Evolutionary conservation across 106 monocot species (phyloP).

Genomic region (Dactylorhiza incarnata): DNA sequence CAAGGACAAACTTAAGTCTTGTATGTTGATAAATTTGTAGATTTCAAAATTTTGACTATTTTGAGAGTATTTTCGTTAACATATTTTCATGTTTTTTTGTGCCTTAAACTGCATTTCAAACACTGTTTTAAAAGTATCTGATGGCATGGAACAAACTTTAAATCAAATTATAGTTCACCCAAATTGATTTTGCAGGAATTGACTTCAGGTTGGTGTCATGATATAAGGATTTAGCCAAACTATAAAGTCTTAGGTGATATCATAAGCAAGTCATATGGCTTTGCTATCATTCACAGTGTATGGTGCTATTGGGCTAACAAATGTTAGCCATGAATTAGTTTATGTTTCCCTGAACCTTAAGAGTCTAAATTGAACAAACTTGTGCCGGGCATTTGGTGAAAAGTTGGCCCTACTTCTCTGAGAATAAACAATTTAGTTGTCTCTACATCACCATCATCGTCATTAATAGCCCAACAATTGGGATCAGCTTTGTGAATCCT

Average conservation of each 20-base stretch:
- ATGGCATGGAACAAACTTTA: not conserved
- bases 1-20: too few species aligned
- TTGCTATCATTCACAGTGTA: too few species aligned
- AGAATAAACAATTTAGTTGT: not conserved
- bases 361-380: not conserved
- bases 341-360: too few species aligned
- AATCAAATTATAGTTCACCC: not conserved
- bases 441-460: too few species aligned
- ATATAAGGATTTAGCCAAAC: not conserved
- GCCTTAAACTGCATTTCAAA: not conserved
- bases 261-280: not conserved
- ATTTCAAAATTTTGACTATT: too few species aligned
- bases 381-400: not conserved
- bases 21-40: too few species aligned
- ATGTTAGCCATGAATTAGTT: too few species aligned
- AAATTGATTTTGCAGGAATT: not conserved
- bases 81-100: not conserved
- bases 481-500: too few species aligned
- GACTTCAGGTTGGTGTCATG: not conserved
- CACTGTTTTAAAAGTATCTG: not conserved
- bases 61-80: too few species aligned
- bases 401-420: not conserved
- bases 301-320: too few species aligned
- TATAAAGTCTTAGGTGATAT: not conserved
- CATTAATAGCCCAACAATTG: too few species aligned